phyloP scores from a whole-genome alignment of 306 rosid genomes.

The Lablab purpureus region DNA sequence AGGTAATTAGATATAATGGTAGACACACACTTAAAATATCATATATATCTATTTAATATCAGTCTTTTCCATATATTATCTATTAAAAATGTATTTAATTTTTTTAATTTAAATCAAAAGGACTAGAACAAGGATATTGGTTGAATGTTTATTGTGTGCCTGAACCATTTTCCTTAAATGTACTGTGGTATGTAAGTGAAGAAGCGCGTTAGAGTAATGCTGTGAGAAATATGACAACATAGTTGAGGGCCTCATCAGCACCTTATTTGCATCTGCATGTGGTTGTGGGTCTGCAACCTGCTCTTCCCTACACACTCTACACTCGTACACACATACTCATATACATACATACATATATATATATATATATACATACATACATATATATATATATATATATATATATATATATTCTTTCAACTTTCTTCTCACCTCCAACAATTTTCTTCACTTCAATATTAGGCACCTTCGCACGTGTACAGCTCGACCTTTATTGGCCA shows the following conservation, averaged over 20 bases:
- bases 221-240: neutral
- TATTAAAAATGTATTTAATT: too few relatives aligned
- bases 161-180: too few relatives aligned
- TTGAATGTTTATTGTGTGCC: too few relatives aligned
- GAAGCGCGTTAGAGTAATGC: constrained; percentile 9
- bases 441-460: neutral
- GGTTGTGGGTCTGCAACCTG: constrained; percentile 64
- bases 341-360: constrained; percentile 41
- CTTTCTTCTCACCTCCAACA: constrained; percentile 47
- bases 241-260: neutral
- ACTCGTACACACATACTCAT: constrained; percentile 55
- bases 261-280: constrained; percentile 55
- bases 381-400: too few relatives aligned
- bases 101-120: too few relatives aligned
- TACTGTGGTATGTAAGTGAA: too few relatives aligned
- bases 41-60: too few relatives aligned
- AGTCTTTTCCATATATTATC: too few relatives aligned
- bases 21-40: too few relatives aligned
- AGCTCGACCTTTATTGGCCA: constrained; percentile 54
- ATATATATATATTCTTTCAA: constrained; percentile 37
- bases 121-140: too few relatives aligned
- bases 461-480: constrained; percentile 65
- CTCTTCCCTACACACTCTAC: constrained; percentile 46
- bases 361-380: constrained; percentile 39
- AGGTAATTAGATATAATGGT: too few relatives aligned